Base-by-base conservation (phyloP, 768 basidiomycete species). In the Naematelia encephala region DNA sequence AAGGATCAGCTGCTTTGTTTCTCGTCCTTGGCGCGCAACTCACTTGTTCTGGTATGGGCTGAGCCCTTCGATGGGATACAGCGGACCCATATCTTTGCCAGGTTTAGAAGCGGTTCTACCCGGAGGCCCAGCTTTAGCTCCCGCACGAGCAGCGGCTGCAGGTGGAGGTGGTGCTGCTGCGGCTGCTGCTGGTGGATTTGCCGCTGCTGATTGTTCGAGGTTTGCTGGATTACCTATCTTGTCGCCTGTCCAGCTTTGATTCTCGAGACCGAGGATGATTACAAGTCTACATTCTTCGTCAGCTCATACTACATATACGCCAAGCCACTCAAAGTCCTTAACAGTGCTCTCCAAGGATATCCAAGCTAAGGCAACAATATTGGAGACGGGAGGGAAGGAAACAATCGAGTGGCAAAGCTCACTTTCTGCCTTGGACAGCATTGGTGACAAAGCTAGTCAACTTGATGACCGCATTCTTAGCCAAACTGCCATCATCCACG, bases 1-100 rank as follows among this genome's bases (percentile, higher is more conserved):
- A 8, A 3, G 26, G 34, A 8, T 26, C 14, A 14, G 19, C 19
- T n/a, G 3, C 45, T 46, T 13, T 47, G 51, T 26, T 52, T 30
- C 30, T 12, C 42, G 5, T 13, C 29, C 1, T 13, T 23, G 16
- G 22, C 53, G 10, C 42, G 27, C 22, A 14, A 69, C 79, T 64
- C 60, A 80, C 77, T 90, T 90, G 80, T 94, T 97, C 78, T 96
- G 91, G 69, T 97, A 98, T 8, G 94, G 94, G 71, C 89, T 92
- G 46, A 98, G 83, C 4, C 86, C 88, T 73, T 96, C 94, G 64
- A 99, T 98, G 1, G 93, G 94, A 77, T 86, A 86, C 28, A 86
- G 75, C 0, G 82, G 77, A 23, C 77, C 74, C 27, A 71, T 63
- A 23, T 69, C 67, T 26, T 61, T 66, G 5, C 68, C 64, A 12